Conservation (phyloP, 108 stramenopile genomes). For the Cyclostephanos tholiformis region DNA sequence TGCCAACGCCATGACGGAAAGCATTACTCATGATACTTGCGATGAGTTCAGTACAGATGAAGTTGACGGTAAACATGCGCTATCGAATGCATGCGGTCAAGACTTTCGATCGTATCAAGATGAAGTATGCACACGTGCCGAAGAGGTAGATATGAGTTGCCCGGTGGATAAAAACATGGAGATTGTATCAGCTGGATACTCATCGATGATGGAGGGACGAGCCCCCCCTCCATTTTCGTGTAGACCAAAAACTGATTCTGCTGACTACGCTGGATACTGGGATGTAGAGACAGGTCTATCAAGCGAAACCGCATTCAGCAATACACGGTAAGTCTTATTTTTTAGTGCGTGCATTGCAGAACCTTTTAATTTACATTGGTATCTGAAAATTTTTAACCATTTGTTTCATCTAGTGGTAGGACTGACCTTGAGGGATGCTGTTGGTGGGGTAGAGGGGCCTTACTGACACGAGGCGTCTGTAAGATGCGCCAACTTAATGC, state of each 20-base stretch:
- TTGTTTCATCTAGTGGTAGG: conserved; percentile 19
- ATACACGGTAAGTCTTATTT: not conserved
- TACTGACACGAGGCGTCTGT: conserved; percentile 45
- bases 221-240: conserved; percentile 27
- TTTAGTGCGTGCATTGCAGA: not conserved
- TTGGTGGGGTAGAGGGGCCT: conserved; percentile 46
- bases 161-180: conserved; percentile 31
- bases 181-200: conserved; percentile 19
- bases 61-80: conserved; percentile 6
- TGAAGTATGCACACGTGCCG: conserved; percentile 23
- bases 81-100: conserved; percentile 45
- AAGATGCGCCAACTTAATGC: not conserved
- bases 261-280: conserved; percentile 45
- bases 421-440: conserved; percentile 45
- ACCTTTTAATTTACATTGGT: too few relatives aligned
- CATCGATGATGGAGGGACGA: conserved; percentile 8
- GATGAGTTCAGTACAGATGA: conserved; percentile 30
- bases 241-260: conserved; percentile 18
- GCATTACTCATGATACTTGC: conserved; percentile 41
- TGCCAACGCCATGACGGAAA: conserved; percentile 40
- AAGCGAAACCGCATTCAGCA: conserved; percentile 15
- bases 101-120: conserved; percentile 24
- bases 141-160: conserved; percentile 26
- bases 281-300: conserved; percentile 22
- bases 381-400: not conserved